Evolutionary conservation across 306 rosid species (phyloP).

Genomic region (Hippophae gyantsensis): DNA sequence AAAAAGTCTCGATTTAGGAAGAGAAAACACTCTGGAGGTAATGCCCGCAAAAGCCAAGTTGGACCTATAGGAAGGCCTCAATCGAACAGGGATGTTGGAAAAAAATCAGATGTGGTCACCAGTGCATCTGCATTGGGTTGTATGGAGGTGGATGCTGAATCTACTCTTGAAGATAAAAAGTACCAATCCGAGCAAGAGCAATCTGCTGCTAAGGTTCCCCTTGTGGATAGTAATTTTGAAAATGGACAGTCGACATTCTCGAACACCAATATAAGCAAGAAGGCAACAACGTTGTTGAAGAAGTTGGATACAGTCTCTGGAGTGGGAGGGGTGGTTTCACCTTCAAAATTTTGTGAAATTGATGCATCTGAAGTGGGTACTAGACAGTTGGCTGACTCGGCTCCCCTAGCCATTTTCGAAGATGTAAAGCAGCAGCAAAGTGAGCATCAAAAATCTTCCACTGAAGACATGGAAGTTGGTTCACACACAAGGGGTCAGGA

Average conservation of each 20-base stretch:
- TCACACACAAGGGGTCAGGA: not conserved
- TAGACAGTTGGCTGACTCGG: no score
- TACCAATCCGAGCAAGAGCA: not conserved
- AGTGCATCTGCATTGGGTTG: conserved; percentile 3
- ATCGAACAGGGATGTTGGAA: conserved; percentile 11
- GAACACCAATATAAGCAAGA: no score
- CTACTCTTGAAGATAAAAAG: not conserved
- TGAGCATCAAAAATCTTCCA: not conserved
- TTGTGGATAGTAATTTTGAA: no score
- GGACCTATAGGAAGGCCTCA: conserved; percentile 9
- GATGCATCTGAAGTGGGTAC: no score
- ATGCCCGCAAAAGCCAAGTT: conserved; percentile 14
- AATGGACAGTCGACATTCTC: no score
- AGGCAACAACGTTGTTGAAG: no score
- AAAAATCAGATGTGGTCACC: conserved; percentile 11
- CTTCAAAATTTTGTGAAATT: no score
- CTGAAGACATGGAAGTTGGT: not conserved
- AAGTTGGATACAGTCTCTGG: no score
- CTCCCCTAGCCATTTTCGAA: no score
- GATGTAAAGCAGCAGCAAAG: no score
- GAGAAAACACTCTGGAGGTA: conserved; percentile 23
- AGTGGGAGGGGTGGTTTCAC: no score
- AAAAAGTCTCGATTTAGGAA: conserved; percentile 46
- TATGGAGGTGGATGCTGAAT: not conserved
- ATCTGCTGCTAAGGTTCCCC: no score